These are phyloP conservation scores for Erythrobasidium hasegawianum DNA, from an alignment of 1,284 basidiomycete species.

Conservation along the genomic window DNA sequence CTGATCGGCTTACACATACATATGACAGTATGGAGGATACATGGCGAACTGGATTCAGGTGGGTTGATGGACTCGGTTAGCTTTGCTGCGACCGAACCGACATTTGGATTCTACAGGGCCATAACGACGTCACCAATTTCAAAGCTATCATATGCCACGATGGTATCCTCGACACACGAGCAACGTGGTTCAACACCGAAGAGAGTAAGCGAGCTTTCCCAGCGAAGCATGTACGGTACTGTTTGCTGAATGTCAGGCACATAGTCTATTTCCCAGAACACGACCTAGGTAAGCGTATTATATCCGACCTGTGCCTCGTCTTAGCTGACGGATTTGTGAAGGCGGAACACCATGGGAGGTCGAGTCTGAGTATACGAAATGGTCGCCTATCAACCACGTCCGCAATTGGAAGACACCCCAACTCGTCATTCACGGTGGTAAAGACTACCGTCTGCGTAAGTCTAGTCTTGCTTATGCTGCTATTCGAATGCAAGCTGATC, in stretches of 20 bases:
- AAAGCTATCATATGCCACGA: slow-evolving; percentile 68
- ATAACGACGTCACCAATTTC: slow-evolving; percentile 78
- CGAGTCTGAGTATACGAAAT: slow-evolving; percentile 53
- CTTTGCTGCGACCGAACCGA: too few relatives aligned
- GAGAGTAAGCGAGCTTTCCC: too few relatives aligned
- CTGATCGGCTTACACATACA: too few relatives aligned
- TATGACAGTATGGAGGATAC: slow-evolving; percentile 40
- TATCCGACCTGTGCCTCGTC: too few relatives aligned
- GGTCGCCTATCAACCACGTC: slow-evolving; percentile 69
- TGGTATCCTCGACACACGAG: slow-evolving; percentile 63
- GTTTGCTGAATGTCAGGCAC: neutral
- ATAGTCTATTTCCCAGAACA: slow-evolving; percentile 55
- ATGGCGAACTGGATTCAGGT: slow-evolving; percentile 64
- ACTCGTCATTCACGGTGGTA: slow-evolving; percentile 76
- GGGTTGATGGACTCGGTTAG: too few relatives aligned
- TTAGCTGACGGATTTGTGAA: neutral
- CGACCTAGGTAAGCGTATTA: slow-evolving; percentile 73
- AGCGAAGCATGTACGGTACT: neutral
- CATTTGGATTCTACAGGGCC: too few relatives aligned
- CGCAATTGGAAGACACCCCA: slow-evolving; percentile 78
- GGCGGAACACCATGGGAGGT: slow-evolving; percentile 66
- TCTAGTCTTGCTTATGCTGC: neutral
- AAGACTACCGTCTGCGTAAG: slow-evolving; percentile 50
- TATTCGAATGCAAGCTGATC: too few relatives aligned
- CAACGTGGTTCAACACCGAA: slow-evolving; percentile 73